phyloP scores from a whole-genome alignment of 495 filamentous ascomycete genomes.

The Annulohypoxylon bovei region DNA sequence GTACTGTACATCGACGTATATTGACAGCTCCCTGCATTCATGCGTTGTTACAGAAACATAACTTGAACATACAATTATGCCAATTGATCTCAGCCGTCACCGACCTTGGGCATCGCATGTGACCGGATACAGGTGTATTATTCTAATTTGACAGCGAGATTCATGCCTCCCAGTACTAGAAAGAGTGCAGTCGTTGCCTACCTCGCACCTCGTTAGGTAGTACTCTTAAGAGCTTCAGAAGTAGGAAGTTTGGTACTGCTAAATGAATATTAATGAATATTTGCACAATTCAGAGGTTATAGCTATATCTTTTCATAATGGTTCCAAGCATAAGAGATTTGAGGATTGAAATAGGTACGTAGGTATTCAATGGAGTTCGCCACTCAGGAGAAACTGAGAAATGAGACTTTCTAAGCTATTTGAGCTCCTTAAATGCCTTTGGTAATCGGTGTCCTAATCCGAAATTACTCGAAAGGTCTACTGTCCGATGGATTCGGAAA shows the following conservation, averaged over 20 bases:
- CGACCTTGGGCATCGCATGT: not conserved
- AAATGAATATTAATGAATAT: not conserved
- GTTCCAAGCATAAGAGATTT: no score
- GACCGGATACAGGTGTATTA: not conserved
- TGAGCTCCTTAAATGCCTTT: not conserved
- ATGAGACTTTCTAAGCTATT: not conserved
- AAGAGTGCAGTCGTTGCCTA: not conserved
- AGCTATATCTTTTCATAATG: no score
- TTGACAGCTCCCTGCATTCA: not conserved
- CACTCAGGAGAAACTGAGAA: not conserved
- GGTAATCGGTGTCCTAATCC: not conserved
- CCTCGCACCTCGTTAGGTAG: not conserved
- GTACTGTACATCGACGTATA: constrained; percentile 31
- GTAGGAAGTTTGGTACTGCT: no score
- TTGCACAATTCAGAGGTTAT: no score
- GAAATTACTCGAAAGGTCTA: not conserved
- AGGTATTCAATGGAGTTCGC: no score
- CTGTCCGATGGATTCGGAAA: not conserved
- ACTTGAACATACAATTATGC: not conserved
- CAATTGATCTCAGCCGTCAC: not conserved
- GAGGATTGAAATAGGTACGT: no score
- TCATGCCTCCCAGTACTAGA: not conserved
- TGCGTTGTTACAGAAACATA: constrained; percentile 2
- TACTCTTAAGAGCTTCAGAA: not conserved
- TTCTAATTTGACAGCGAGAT: not conserved